A percentile compares a stretch with the other conserved stretches of the same genome.
Evolutionary conservation across 2,329 filamentous ascomycete genomes (phyloP).

Genomic region (Esteya vermicola): DNA sequence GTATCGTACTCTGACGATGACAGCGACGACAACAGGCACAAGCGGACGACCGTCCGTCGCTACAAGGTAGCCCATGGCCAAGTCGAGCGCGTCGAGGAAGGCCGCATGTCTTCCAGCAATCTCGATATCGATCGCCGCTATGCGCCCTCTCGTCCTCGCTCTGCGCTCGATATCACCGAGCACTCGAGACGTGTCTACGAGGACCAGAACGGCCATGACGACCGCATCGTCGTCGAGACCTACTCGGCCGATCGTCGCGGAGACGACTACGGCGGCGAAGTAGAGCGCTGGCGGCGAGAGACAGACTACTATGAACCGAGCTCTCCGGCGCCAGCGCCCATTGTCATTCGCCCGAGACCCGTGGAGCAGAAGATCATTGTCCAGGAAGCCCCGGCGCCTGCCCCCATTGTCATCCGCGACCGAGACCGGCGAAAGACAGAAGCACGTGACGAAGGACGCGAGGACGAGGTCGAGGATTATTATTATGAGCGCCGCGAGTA

Average conservation of each 20-base stretch:
- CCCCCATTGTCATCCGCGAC: slow-evolving; percentile 31
- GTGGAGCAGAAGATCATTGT: slow-evolving; percentile 47
- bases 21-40: slow-evolving; percentile 23
- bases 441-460: no score
- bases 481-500: slow-evolving; percentile 36
- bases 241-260: slow-evolving; percentile 35
- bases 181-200: slow-evolving; percentile 11
- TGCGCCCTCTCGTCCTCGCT: slow-evolving; percentile 34
- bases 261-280: slow-evolving; percentile 28
- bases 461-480: slow-evolving; percentile 27
- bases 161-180: slow-evolving; percentile 28
- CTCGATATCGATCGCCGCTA: slow-evolving; percentile 30
- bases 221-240: slow-evolving; percentile 34
- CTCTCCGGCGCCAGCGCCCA: slow-evolving; percentile 27
- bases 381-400: slow-evolving; percentile 38
- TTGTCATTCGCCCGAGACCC: slow-evolving; percentile 41
- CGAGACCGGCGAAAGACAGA: slow-evolving; percentile 5
- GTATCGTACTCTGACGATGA: slow-evolving; percentile 14
- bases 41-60: slow-evolving; percentile 33
- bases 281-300: slow-evolving; percentile 47
- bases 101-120: slow-evolving; percentile 18
- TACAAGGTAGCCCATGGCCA: slow-evolving; percentile 34
- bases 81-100: slow-evolving; percentile 18
- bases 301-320: slow-evolving; percentile 46
- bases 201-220: slow-evolving; percentile 26